These are phyloP conservation scores for Pythium angustatum DNA, from an alignment of 352 stramenopile species.

Conservation along the genomic window DNA sequence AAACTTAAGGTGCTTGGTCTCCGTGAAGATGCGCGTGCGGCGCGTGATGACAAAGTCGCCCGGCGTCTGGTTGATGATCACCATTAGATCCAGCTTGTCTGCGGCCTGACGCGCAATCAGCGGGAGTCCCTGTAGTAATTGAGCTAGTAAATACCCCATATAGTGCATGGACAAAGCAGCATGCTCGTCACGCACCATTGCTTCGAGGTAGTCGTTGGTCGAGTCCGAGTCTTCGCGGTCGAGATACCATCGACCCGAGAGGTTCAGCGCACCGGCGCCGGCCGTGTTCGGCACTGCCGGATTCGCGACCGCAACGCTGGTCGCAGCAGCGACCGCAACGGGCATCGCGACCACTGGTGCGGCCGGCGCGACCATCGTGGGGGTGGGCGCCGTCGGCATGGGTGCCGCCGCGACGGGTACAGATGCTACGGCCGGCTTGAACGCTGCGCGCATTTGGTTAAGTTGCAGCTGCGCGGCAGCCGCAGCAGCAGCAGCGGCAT, in stretches of 20 bases:
- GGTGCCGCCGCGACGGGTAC: constrained; percentile 34
- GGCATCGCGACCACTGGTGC: constrained; percentile 23
- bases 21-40: constrained; percentile 88
- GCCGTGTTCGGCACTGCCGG: constrained; percentile 66
- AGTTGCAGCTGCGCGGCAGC: constrained; percentile 50
- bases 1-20: constrained; percentile 89
- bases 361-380: constrained; percentile 27
- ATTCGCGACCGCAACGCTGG: constrained; percentile 35
- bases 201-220: constrained; percentile 89
- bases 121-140: constrained; percentile 76
- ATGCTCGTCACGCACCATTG: constrained; percentile 79
- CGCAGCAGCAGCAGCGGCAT: constrained; percentile 34
- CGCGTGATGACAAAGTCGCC: constrained; percentile 87
- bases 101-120: constrained; percentile 85
- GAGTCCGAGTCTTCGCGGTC: constrained; percentile 88
- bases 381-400: constrained; percentile 29
- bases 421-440: constrained; percentile 43
- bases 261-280: constrained; percentile 72
- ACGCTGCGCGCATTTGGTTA: constrained; percentile 70
- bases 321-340: constrained; percentile 25
- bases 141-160: too few relatives aligned
- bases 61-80: constrained; percentile 84
- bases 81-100: constrained; percentile 88
- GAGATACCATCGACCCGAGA: constrained; percentile 83
- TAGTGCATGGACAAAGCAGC: too few relatives aligned